Percentiles rank a stretch among this genome's conserved stretches.
phyloP scores from a whole-genome alignment of 768 basidiomycete species.

The Solioccasus polychromus region DNA sequence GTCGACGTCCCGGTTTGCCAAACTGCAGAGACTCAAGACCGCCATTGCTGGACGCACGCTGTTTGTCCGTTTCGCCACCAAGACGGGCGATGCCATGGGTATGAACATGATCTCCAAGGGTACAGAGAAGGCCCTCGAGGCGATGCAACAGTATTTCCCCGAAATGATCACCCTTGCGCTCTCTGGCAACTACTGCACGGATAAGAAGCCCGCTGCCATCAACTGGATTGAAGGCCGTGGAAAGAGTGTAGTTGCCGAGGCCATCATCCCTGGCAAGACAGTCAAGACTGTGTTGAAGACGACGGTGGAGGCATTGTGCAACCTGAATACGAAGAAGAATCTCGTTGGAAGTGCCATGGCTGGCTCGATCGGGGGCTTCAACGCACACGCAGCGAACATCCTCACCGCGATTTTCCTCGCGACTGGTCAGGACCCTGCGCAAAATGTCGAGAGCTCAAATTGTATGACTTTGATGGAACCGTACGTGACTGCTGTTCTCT shows the following conservation, averaged over 20 bases:
- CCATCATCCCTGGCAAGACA: slow-evolving; percentile 82
- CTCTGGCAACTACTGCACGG: slow-evolving; percentile 98
- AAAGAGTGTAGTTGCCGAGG: slow-evolving; percentile 97
- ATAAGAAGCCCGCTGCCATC: slow-evolving; percentile 99
- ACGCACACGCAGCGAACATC: slow-evolving; percentile 98
- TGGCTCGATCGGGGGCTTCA: slow-evolving; percentile 95
- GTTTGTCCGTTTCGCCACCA: slow-evolving; percentile 90
- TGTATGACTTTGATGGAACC: slow-evolving; percentile 99
- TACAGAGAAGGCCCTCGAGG: slow-evolving; percentile 90
- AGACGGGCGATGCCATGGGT: slow-evolving; percentile 98
- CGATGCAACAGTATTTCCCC: slow-evolving; percentile 75
- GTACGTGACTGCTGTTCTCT: slow-evolving; percentile 44
- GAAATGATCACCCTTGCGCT: slow-evolving; percentile 89
- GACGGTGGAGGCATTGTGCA: slow-evolving; percentile 83
- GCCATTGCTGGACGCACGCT: slow-evolving; percentile 91
- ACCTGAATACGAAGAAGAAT: slow-evolving; percentile 96
- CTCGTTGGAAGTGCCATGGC: slow-evolving; percentile 97
- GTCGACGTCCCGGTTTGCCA: slow-evolving; percentile 90
- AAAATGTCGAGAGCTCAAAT: slow-evolving; percentile 97
- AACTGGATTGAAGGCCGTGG: slow-evolving; percentile 99
- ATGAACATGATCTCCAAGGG: slow-evolving; percentile 99
- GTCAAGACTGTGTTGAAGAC: slow-evolving; percentile 95
- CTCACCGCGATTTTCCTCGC: slow-evolving; percentile 94
- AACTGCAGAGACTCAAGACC: slow-evolving; percentile 80
- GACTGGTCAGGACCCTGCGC: slow-evolving; percentile 97